Base-by-base conservation (phyloP, 257 asterid genomes). In the Ilex aquifolium region DNA sequence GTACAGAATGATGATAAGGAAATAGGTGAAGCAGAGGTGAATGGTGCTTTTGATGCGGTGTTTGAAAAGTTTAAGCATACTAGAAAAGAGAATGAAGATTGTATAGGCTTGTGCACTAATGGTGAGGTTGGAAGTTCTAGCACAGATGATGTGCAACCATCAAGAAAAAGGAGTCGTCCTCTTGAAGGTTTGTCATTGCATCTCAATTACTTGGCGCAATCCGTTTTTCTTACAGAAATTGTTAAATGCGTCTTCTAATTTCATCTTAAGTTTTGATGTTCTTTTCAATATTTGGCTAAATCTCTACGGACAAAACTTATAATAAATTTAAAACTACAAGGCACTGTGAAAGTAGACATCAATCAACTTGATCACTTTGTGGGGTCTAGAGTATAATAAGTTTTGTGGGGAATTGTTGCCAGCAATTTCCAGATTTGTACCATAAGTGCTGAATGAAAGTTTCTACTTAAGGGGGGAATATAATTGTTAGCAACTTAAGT, bases 51-150 rank as follows among this genome's bases (percentile, higher is more conserved):
- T 67, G 88, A 79, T 60, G 67, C 71, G 64, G 80, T 78, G 65
- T 80, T 88, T 62, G 66, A 70, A 61, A 69, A 85, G 72, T 83
- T 85, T 67, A 88, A 85, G 77, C 78, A 68, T 52, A 52, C 83
- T 16, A 66, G 65, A 61, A 74, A 61, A 62, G 62, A 13, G 5
- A 68, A 59, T 54, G 57, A 57, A n/a, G 76, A 63, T 48, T 50
- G 56, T 44, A 46, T 56, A 0, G 39, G 60, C 58, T 52, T 59
- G 54, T 29, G 48, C 63, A 69, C 64, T 50, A 15, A 42, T 57
- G 56, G 50, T 13, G 83, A 66, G 44, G 54, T 39, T 21, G 72
- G 62, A 21, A 69, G 55, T 57, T 36, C 63, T 12, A 42, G 68
- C 36, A 9, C 60, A 15, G 74, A 31, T 32, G 65, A 54, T 6